phyloP scores from a whole-genome alignment of 805 yeast genomes.

The Blastobotrys peoriensis region DNA sequence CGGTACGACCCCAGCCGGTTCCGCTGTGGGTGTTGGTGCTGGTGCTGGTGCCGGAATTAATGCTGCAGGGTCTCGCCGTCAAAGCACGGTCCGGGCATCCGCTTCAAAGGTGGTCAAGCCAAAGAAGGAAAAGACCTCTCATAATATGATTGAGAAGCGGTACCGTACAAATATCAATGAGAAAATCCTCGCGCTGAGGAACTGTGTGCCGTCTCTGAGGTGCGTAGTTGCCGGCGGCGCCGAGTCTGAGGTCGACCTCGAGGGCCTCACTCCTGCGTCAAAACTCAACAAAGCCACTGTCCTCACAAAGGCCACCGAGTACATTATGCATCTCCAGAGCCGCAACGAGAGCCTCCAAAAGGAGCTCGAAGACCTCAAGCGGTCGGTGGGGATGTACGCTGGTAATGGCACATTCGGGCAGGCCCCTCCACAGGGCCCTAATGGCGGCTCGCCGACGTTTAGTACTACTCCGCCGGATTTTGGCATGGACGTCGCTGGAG shows the following conservation, averaged over 20 bases:
- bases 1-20: too few relatives aligned
- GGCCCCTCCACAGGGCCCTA: neutral
- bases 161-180: conserved; percentile 73
- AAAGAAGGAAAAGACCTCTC: conserved; percentile 49
- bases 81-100: neutral
- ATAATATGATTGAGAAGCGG: conserved; percentile 75
- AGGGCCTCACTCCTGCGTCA: conserved; percentile 69
- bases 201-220: conserved; percentile 72
- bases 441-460: conserved; percentile 1
- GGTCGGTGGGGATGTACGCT: conserved; percentile 16
- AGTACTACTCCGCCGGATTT: neutral
- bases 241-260: conserved; percentile 48
- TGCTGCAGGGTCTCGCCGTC: too few relatives aligned
- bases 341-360: conserved; percentile 46
- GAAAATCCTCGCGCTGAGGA: conserved; percentile 60
- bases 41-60: too few relatives aligned
- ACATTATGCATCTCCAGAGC: conserved; percentile 63
- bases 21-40: too few relatives aligned
- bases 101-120: conserved; percentile 25
- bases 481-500: neutral
- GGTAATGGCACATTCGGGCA: neutral
- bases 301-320: conserved; percentile 71
- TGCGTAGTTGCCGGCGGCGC: conserved; percentile 48
- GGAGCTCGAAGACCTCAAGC: conserved; percentile 46
- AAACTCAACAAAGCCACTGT: conserved; percentile 76